phyloP scores from a whole-genome alignment of 192 early-diverging fungal species.

The Gigaspora rosea region DNA sequence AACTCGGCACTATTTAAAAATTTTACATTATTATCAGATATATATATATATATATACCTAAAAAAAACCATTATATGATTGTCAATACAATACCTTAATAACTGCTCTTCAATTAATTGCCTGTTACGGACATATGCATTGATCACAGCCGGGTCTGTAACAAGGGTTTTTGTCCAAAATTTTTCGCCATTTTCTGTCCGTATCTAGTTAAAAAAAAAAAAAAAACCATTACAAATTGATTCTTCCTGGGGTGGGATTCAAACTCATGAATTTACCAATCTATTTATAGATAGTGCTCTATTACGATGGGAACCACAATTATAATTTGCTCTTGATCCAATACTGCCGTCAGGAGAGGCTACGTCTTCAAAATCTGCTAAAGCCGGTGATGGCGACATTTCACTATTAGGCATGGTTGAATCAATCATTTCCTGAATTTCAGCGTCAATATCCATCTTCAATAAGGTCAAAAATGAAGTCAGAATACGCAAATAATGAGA shows the following conservation, averaged over 20 bases:
- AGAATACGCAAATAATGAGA: neutral
- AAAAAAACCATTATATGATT: neutral
- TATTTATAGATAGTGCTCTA: conserved; percentile 63
- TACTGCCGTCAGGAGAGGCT: conserved; percentile 54
- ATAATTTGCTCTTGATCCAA: conserved; percentile 55
- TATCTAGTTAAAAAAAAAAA: conserved; percentile 23
- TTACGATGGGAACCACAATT: conserved; percentile 53
- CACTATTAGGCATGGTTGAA: neutral
- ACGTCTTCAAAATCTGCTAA: conserved; percentile 46
- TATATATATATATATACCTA: neutral
- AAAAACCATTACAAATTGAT: too few relatives aligned
- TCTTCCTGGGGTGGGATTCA: neutral
- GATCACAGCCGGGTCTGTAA: conserved; percentile 81
- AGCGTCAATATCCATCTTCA: conserved; percentile 50
- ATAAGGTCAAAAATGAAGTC: neutral
- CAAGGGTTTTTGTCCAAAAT: conserved; percentile 76
- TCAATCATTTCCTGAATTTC: conserved; percentile 55
- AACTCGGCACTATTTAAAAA: conserved; percentile 43
- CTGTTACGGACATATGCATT: conserved; percentile 89
- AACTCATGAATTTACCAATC: conserved; percentile 42
- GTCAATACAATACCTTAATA: conserved; percentile 38
- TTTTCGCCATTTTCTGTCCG: conserved; percentile 62
- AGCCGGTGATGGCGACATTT: conserved; percentile 21
- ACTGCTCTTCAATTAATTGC: conserved; percentile 74
- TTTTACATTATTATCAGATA: neutral